Base-by-base conservation (phyloP, 129 eudicot species). In the Silybum marianum region DNA sequence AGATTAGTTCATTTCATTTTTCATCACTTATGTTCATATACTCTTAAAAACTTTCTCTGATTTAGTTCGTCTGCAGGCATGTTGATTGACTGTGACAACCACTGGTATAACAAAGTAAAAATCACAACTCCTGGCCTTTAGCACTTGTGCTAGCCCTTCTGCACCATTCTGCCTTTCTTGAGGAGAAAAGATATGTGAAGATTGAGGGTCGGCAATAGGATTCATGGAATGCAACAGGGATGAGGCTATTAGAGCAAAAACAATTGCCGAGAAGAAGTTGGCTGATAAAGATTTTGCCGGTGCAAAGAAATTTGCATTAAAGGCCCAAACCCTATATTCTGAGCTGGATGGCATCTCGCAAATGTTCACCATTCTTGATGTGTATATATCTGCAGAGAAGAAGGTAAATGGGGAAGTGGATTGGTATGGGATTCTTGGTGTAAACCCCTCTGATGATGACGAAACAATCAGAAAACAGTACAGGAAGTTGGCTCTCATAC, bases 161-260 rank as follows among this genome's bases (percentile, higher is more conserved):
- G 74, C 75, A 38, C 18, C 78, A 21, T 58, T 51, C 42, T 69
- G 51, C 80, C 66, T 67, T 46, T 69, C 65, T 65, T 34, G 19
- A 78, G 74, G 71, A 26, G 2, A 82, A 83, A 80, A 54, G 22
- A 42, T 77, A 44, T 54, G 77, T 48, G 73, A 72, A 69, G 89
- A 82, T 48, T 70, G 84, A 74, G 76, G 75, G 13, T 30, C 12
- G 32, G 16, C 80, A 51, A 3, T 73, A 8, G 62, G 67, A 63
- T 14, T 80, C 39, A 93, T 93, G 97, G 98, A 93, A 76, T 90
- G 95, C 86, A 93, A 90, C 77, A 91, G 82, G 87, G 98, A 93
- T 66, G 98, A 91, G 88, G 97, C 92, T 9, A 22, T 84, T n/a
- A 73, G 87, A 78, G 90, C 95, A 75, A 93, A 88, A 79, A 51